Evolutionary conservation across 352 stramenopile genomes (phyloP).

Genomic region (Stephanocyclus meneghinianus): DNA sequence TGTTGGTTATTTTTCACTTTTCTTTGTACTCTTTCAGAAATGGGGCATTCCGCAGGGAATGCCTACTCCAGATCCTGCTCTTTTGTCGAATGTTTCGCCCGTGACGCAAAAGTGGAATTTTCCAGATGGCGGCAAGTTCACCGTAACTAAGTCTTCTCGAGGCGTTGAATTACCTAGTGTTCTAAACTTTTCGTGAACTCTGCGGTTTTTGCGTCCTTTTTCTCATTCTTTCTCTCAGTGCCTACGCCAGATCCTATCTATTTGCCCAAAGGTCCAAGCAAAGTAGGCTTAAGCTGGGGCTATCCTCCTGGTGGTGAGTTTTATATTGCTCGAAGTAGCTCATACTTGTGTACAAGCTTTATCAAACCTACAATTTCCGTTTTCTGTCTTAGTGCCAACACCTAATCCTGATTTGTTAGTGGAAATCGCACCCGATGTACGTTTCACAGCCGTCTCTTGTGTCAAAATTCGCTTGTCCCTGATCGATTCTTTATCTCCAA

Average conservation of each 20-base stretch:
- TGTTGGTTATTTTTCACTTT: background rate
- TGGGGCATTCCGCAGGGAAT: conserved; percentile 32
- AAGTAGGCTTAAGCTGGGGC: background rate
- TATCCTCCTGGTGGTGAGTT: conserved; percentile 16
- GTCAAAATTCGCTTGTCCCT: background rate
- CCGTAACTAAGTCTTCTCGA: background rate
- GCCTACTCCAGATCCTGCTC: conserved; percentile 31
- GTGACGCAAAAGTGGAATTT: conserved; percentile 33
- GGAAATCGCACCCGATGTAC: conserved; percentile 3
- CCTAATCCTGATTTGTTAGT: conserved; percentile 29
- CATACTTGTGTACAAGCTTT: background rate
- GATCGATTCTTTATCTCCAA: conserved; percentile 4
- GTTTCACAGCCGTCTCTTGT: background rate
- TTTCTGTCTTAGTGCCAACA: conserved; percentile 17
- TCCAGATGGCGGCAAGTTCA: conserved; percentile 14
- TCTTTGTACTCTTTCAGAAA: background rate
- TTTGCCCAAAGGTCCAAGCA: background rate
- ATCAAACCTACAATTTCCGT: background rate
- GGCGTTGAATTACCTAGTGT: background rate
- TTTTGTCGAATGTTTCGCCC: conserved; percentile 16
- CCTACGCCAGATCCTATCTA: conserved; percentile 12
- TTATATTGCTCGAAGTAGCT: background rate
- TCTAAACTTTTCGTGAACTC: background rate
- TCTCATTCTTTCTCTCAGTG: background rate
- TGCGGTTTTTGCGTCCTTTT: background rate